Conservation (phyloP, 306 rosid species). For the Castanea sativa region DNA sequence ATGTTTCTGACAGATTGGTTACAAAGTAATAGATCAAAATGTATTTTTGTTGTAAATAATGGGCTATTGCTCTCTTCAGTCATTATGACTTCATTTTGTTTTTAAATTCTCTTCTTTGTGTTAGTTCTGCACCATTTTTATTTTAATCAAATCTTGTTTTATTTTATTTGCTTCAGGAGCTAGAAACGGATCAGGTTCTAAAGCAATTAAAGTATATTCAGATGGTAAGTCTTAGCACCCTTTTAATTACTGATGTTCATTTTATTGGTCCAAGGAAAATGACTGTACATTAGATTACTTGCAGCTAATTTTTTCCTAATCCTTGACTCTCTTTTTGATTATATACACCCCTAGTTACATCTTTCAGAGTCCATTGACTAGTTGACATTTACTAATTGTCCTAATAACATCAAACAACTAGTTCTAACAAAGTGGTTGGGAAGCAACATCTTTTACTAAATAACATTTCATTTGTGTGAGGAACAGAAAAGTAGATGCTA, state of each 20-base stretch:
- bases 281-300: not conserved
- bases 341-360: not conserved
- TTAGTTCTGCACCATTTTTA: not conserved
- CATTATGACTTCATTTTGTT: not conserved
- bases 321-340: not conserved
- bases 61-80: not conserved
- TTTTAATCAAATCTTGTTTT: not conserved
- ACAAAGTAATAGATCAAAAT: not conserved
- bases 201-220: slow-evolving; percentile 82
- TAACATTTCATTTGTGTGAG: not conserved
- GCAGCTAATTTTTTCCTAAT: not conserved
- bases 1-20: not conserved
- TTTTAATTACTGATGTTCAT: slow-evolving; percentile 11
- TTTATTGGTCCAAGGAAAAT: slow-evolving; percentile 1
- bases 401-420: not conserved
- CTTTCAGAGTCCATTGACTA: not conserved
- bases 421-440: not conserved
- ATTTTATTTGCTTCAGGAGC: slow-evolving; percentile 55
- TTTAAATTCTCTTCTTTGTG: not conserved
- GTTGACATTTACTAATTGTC: not conserved
- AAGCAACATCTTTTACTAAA: not conserved
- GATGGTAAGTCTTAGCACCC: slow-evolving; percentile 44
- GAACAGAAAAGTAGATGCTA: not conserved
- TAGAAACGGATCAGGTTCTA: slow-evolving; percentile 67
- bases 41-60: not conserved